Evolutionary conservation across 352 stramenopile species (phyloP).

Genomic region (Globisporangium solare): DNA sequence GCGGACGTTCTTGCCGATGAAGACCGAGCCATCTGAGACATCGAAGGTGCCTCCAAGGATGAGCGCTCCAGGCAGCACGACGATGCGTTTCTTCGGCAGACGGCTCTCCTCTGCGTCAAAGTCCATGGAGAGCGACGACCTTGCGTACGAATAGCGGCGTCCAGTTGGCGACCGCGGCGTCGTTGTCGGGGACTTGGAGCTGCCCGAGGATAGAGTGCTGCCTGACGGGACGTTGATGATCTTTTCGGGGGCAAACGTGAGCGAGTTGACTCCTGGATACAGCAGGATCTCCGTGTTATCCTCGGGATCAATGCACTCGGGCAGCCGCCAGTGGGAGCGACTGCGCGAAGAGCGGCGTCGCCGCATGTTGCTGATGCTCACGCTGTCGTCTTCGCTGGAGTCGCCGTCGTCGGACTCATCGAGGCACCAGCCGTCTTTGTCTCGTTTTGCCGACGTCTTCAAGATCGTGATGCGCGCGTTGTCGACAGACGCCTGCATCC

Average conservation of each 20-base stretch:
- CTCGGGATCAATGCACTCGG: conserved; percentile 39
- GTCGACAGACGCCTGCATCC: conserved; percentile 24
- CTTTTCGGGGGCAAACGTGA: conserved; percentile 50
- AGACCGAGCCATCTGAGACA: conserved; percentile 63
- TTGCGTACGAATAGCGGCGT: conserved; percentile 22
- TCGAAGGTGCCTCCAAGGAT: conserved; percentile 66
- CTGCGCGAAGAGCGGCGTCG: conserved; percentile 19
- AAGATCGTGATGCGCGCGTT: conserved; percentile 37
- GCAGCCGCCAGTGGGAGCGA: conserved; percentile 29
- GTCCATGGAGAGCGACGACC: conserved; percentile 23
- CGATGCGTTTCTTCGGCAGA: conserved; percentile 34
- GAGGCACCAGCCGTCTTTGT: conserved; percentile 23
- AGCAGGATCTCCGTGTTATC: conserved; percentile 47
- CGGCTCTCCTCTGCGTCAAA: conserved; percentile 16
- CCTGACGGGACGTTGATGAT: conserved; percentile 44
- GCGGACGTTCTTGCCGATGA: conserved; percentile 49
- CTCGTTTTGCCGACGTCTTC: conserved; percentile 27
- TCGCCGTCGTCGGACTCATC: conserved; percentile 35
- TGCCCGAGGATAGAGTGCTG: neutral
- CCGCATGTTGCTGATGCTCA: conserved; percentile 10
- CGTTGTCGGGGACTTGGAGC: neutral
- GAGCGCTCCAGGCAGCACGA: conserved; percentile 36
- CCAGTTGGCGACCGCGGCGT: conserved; percentile 13
- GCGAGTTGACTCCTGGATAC: conserved; percentile 40
- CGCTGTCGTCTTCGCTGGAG: conserved; percentile 20